phyloP scores from a whole-genome alignment of 176 grass and related monocot species.

The Pontederia paniculata region DNA sequence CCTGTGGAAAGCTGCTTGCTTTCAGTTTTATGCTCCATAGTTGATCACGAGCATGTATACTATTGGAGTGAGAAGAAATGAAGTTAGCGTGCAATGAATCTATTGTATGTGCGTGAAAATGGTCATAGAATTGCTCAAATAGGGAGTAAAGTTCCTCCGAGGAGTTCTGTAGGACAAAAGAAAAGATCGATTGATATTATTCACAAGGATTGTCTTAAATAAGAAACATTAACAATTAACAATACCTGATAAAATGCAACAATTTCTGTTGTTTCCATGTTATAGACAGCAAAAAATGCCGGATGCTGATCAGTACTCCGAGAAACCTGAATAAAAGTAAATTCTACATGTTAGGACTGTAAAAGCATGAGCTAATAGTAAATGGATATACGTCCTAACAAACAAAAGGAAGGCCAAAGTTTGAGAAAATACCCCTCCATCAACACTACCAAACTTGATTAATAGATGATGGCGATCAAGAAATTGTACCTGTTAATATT shows the following conservation, averaged over 20 bases:
- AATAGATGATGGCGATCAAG: constrained; percentile 92
- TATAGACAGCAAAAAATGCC: constrained; percentile 95
- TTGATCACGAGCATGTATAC: constrained; percentile 79
- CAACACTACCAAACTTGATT: constrained; percentile 94
- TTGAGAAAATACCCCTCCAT: constrained; percentile 59
- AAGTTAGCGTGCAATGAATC: constrained; percentile 59
- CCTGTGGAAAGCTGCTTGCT: constrained; percentile 62
- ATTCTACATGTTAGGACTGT: no score
- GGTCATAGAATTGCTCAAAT: constrained; percentile 79
- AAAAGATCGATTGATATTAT: constrained; percentile 23
- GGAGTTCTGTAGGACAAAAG: constrained; percentile 54
- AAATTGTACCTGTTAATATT: constrained; percentile 76
- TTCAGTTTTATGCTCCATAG: constrained; percentile 55
- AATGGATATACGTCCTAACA: no score
- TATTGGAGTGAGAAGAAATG: constrained; percentile 85
- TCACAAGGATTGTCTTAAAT: constrained; percentile 9
- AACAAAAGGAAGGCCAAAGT: background rate
- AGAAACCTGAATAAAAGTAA: constrained; percentile 42
- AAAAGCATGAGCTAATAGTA: constrained; percentile 5
- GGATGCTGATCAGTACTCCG: constrained; percentile 59
- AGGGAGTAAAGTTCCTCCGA: constrained; percentile 82
- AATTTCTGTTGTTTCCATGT: constrained; percentile 96
- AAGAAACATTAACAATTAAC: background rate
- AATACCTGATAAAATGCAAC: constrained; percentile 88
- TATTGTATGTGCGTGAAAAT: constrained; percentile 79